Percentiles rank a stretch among this genome's conserved stretches.
phyloP scores from a whole-genome alignment of 2,329 filamentous ascomycete species.

The Ascochyta koolunga region DNA sequence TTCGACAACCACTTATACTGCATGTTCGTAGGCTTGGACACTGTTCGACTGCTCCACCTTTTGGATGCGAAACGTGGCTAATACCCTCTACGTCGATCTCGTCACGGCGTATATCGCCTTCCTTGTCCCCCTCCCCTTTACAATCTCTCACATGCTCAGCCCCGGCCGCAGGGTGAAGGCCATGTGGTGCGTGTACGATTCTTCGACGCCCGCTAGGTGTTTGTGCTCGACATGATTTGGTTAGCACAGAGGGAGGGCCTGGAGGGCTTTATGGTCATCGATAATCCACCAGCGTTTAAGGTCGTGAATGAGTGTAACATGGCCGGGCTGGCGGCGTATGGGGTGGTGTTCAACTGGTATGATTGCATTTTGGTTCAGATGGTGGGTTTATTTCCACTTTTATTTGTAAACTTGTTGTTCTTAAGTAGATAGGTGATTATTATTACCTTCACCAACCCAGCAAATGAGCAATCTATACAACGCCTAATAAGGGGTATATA shows the following conservation, averaged over 20 bases:
- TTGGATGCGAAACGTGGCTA: slow-evolving; percentile 15
- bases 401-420: too few relatives aligned
- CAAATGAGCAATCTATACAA: too few relatives aligned
- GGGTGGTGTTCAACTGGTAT: slow-evolving; percentile 36
- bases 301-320: slow-evolving; percentile 21
- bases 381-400: too few relatives aligned
- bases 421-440: not conserved
- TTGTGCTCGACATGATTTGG: slow-evolving; percentile 18
- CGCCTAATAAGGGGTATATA: not conserved
- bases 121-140: slow-evolving; percentile 19
- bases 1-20: slow-evolving; percentile 57
- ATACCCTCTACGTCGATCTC: slow-evolving; percentile 26
- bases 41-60: slow-evolving; percentile 25
- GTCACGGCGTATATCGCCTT: slow-evolving; percentile 22
- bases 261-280: slow-evolving; percentile 31
- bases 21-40: slow-evolving; percentile 46
- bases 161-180: slow-evolving; percentile 14
- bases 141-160: slow-evolving; percentile 11
- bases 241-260: slow-evolving; percentile 3
- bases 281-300: slow-evolving; percentile 25
- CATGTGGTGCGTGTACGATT: slow-evolving; percentile 26
- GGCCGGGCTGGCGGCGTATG: slow-evolving; percentile 23
- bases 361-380: too few relatives aligned
- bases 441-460: not conserved
- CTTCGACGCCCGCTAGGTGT: slow-evolving; percentile 23